Evolutionary conservation across 768 basidiomycete species (phyloP), one percentile per base, ranked within the genome.

Genomic region (Boletales sp.): DNA sequence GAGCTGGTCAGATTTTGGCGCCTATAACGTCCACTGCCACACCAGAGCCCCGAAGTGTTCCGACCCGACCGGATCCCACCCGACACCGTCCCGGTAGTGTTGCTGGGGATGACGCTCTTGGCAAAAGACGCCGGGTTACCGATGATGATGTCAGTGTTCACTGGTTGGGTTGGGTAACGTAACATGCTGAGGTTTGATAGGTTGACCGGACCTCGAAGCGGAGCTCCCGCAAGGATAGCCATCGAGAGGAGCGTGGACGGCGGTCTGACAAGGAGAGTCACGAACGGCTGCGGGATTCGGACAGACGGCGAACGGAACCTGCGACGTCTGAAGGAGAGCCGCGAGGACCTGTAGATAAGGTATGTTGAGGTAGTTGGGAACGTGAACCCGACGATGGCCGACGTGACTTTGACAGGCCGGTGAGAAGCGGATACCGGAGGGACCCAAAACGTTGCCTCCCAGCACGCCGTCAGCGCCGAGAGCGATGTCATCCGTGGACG

Each of bases 141-240:
- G 89, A 90, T 31, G 89, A 91, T 47, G 88, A 91, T 59, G 88
- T 90, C 62, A 63, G 83, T 71, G 7, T 30, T 34, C 36, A 35
- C 19, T 12, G 35, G 41, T 46, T 35, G 18, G 35, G 41, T 46
- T 35, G 18, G 14, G 44, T 36, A 36, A 42, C 44, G 41, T 49
- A 32, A 34, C 41, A 19, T 35, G 46, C 55, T 51, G 59, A 64
- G 21, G 43, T 37, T 50, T 28, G 25, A 36, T 63, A 90, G 87
- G 69, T 81, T 53, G 89, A 91, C 45, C 80, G 89, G 57, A 76
- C 77, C 32, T 78, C 83, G n/a, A 91, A 91, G 66, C 84, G 89
- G n/a, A 80, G 81, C 51, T 85, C 88, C 50, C 82, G 89, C 43
- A 87, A 87, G 62, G 87, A 90, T 3, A 69, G 79, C 30, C 86